Conservation (phyloP, 805 yeast genomes). For the Sugiyamaella floridensis region DNA sequence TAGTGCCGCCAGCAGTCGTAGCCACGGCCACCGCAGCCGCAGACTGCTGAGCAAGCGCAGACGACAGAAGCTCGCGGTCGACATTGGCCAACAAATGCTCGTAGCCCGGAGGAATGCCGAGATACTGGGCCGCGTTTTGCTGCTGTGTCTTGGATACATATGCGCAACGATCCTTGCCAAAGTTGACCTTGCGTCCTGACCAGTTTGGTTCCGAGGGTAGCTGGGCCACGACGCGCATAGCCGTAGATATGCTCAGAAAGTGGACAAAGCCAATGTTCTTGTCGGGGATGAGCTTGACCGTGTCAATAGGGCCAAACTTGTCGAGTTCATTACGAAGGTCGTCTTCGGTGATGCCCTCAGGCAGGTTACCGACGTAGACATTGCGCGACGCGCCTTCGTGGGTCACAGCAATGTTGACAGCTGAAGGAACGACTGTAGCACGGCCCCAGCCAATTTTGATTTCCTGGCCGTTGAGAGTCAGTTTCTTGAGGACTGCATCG, state of each 20-base stretch:
- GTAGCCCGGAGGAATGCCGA: slow-evolving; percentile 85
- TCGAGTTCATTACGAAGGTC: slow-evolving; percentile 61
- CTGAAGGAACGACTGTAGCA: slow-evolving; percentile 63
- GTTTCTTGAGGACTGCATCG: slow-evolving; percentile 79
- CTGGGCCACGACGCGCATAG: slow-evolving; percentile 77
- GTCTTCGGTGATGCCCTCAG: slow-evolving; percentile 57
- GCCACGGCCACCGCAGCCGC: slow-evolving; percentile 98
- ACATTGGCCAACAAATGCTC: slow-evolving; percentile 72
- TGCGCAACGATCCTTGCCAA: slow-evolving; percentile 88
- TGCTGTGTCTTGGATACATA: slow-evolving; percentile 92
- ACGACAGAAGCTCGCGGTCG: slow-evolving; percentile 42
- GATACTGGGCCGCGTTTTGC: slow-evolving; percentile 92
- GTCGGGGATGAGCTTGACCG: slow-evolving; percentile 68
- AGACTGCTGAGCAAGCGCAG: slow-evolving; percentile 72
- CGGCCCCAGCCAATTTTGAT: slow-evolving; percentile 93
- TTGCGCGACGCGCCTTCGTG: slow-evolving; percentile 90
- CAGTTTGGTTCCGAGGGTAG: slow-evolving; percentile 62
- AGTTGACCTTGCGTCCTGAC: slow-evolving; percentile 69
- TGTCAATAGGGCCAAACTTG: slow-evolving; percentile 77
- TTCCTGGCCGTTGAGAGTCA: slow-evolving; percentile 73
- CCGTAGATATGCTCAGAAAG: slow-evolving; percentile 75
- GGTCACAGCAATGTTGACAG: slow-evolving; percentile 67
- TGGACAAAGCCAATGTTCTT: slow-evolving; percentile 80
- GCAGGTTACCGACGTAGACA: slow-evolving; percentile 78
- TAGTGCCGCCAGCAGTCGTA: slow-evolving; percentile 87